phyloP scores from a whole-genome alignment of 2,329 filamentous ascomycete genomes.

The Exophiala oligosperma region DNA sequence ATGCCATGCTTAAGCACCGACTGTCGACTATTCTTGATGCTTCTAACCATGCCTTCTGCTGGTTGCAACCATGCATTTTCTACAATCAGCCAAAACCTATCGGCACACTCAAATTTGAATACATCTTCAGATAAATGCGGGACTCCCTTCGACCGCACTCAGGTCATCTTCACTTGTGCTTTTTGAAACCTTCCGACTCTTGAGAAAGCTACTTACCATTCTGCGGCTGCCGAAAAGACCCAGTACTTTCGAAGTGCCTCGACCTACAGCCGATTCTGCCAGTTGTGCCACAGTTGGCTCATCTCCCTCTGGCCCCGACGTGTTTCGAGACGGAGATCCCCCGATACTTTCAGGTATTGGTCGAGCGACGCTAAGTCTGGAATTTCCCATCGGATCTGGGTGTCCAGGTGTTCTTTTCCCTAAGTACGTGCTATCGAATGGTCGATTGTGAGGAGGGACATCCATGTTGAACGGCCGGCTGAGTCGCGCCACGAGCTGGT shows the following conservation, averaged over 20 bases:
- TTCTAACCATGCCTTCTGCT: too few species aligned
- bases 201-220: slow-evolving; percentile 32
- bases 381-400: slow-evolving; percentile 20
- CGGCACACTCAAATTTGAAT: too few species aligned
- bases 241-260: slow-evolving; percentile 18
- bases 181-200: slow-evolving; percentile 18
- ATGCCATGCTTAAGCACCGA: not conserved
- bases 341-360: slow-evolving; percentile 2
- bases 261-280: slow-evolving; percentile 4
- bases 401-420: slow-evolving; percentile 26
- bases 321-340: slow-evolving; percentile 2
- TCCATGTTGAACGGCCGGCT: slow-evolving; percentile 30
- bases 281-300: slow-evolving; percentile 12
- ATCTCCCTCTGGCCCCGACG: not conserved
- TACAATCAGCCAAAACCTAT: too few species aligned
- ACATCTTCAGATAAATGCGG: slow-evolving; percentile 14
- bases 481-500: slow-evolving; percentile 23
- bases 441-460: slow-evolving; percentile 25
- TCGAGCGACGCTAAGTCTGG: slow-evolving; percentile 23
- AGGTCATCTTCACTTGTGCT: slow-evolving; percentile 11
- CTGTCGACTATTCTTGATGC: too few species aligned
- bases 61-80: too few species aligned
- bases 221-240: slow-evolving; percentile 23
- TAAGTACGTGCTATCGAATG: slow-evolving; percentile 29
- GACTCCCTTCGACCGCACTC: slow-evolving; percentile 9